These are phyloP conservation scores for Hericium alpestre DNA, from an alignment of 768 basidiomycete species.

Conservation along the genomic window DNA sequence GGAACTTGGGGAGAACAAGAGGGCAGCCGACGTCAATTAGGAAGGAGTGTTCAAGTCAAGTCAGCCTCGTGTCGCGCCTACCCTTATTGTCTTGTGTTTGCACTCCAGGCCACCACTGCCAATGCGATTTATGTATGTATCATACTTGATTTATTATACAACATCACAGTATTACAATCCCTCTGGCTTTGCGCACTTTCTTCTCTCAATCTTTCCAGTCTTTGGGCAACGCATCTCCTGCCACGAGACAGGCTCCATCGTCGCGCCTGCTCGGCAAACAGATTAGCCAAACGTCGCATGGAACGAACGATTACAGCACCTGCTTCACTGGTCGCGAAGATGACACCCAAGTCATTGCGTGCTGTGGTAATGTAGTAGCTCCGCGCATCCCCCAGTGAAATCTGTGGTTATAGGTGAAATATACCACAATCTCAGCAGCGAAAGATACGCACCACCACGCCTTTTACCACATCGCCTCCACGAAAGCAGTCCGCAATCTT, in stretches of 20 bases:
- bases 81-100: not conserved
- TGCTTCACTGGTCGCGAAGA: constrained; percentile 82
- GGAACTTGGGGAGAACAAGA: constrained; percentile 12
- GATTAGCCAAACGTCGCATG: not conserved
- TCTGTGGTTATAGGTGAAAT: constrained; percentile 31
- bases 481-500: constrained; percentile 88
- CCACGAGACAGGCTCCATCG: constrained; percentile 83
- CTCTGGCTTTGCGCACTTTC: constrained; percentile 84
- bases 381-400: constrained; percentile 83
- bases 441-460: constrained; percentile 56
- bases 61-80: not conserved
- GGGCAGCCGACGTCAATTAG: constrained; percentile 15
- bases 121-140: not conserved
- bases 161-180: constrained; percentile 27
- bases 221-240: constrained; percentile 83
- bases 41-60: constrained; percentile 9
- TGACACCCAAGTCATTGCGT: constrained; percentile 81
- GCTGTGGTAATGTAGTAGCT: constrained; percentile 91
- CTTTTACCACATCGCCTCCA: constrained; percentile 83
- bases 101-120: not conserved
- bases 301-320: constrained; percentile 29
- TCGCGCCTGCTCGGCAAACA: constrained; percentile 39
- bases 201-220: constrained; percentile 67
- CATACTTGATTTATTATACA: not conserved
- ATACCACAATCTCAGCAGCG: not conserved